Conservation (phyloP, 2,329 filamentous ascomycete genomes). For the Huntiella moniliformis region DNA sequence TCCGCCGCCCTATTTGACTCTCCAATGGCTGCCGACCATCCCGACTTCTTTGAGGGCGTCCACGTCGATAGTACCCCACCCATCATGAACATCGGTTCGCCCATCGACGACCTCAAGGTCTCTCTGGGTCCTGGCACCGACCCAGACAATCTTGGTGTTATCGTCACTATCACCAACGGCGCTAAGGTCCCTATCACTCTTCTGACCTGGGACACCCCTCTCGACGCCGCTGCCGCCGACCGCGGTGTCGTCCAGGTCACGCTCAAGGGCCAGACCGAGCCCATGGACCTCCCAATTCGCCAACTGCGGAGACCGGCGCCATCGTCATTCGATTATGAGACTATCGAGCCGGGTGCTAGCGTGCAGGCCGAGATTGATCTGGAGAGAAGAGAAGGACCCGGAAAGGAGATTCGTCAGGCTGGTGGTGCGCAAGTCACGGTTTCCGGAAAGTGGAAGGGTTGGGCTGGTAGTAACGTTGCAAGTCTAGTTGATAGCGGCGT, state of each 20-base stretch:
- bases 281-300: constrained; percentile 21
- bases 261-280: constrained; percentile 17
- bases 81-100: background rate
- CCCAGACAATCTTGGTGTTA: constrained; percentile 18
- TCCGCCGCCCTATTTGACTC: background rate
- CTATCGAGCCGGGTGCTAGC: constrained; percentile 21
- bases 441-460: constrained; percentile 21
- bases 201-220: constrained; percentile 26
- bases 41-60: background rate
- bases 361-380: constrained; percentile 20
- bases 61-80: background rate
- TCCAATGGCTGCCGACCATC: background rate
- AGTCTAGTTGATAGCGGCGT: background rate
- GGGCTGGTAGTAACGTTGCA: background rate
- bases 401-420: constrained; percentile 17
- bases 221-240: constrained; percentile 24
- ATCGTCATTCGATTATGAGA: constrained; percentile 21
- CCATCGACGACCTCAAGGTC: background rate
- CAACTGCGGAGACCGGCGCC: constrained; percentile 24
- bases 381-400: constrained; percentile 20
- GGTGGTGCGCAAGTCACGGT: constrained; percentile 19
- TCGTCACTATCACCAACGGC: constrained; percentile 23
- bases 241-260: constrained; percentile 25
- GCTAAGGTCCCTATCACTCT: constrained; percentile 22
- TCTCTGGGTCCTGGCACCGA: background rate